A percentile compares a stretch with the other conserved stretches of the same genome.
These are phyloP conservation scores for Oryza brachyantha DNA, from an alignment of 176 grass and related monocot genomes.

Conservation along the genomic window DNA sequence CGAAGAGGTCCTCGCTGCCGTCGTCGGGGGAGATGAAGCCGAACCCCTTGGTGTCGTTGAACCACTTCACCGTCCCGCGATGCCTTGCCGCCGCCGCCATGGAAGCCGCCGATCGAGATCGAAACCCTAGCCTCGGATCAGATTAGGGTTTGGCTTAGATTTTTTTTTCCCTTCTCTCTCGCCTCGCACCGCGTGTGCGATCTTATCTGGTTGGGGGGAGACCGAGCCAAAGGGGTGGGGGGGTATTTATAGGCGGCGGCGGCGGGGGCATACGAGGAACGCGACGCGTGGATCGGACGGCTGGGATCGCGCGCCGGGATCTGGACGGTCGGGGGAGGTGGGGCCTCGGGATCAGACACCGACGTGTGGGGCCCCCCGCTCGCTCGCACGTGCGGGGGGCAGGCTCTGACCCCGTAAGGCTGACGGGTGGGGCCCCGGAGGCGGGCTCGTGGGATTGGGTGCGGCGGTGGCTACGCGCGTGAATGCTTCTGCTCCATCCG, in stretches of 20 bases:
- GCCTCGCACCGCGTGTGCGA: not conserved
- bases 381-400: not conserved
- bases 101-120: not conserved
- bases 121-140: constrained; percentile 35
- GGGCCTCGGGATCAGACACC: not conserved
- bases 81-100: constrained; percentile 52
- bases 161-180: not conserved
- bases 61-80: constrained; percentile 88
- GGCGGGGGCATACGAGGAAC: constrained; percentile 28
- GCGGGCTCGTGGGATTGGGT: not conserved
- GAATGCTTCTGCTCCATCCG: not conserved
- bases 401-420: not conserved
- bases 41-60: constrained; percentile 92
- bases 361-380: not conserved
- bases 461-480: not conserved
- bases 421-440: not conserved
- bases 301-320: accelerated
- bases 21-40: constrained; percentile 90
- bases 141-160: constrained; percentile 17
- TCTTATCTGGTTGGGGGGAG: constrained; percentile 42
- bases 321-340: not conserved
- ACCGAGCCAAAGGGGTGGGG: not conserved
- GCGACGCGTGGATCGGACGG: constrained; percentile 25
- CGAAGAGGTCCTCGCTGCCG: constrained; percentile 87
- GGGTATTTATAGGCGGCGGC: constrained; percentile 50